phyloP scores from a whole-genome alignment of 2,329 filamentous ascomycete genomes.

The Fusarium sambucinum region DNA sequence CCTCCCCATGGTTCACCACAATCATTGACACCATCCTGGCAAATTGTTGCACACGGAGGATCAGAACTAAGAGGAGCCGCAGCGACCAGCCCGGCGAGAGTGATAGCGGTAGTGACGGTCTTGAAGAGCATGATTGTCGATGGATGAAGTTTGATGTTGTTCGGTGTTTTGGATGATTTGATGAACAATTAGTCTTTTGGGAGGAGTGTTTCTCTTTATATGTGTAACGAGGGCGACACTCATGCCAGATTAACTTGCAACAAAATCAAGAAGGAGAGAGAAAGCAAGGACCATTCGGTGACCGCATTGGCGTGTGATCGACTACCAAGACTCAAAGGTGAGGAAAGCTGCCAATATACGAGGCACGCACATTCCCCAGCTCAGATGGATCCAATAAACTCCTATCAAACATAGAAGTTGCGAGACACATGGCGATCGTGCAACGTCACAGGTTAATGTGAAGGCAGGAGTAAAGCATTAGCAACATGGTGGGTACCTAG shows the following conservation, averaged over 20 bases:
- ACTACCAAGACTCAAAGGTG: neutral
- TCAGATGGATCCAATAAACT: neutral
- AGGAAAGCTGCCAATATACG: conserved; percentile 3
- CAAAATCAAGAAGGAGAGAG: neutral
- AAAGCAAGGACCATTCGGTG: neutral
- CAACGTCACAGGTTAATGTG: neutral
- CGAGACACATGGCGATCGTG: conserved; percentile 1
- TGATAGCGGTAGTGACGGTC: conserved; percentile 9
- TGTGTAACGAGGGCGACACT: neutral
- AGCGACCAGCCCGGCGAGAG: conserved; percentile 22
- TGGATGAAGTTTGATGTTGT: neutral
- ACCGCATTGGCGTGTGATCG: neutral
- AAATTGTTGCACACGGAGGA: conserved; percentile 36
- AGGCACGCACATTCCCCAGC: conserved; percentile 17
- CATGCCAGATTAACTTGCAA: neutral
- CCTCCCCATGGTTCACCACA: conserved; percentile 48
- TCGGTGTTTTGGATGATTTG: neutral
- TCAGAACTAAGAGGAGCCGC: conserved; percentile 12
- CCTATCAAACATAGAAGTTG: neutral
- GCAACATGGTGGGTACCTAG: no score
- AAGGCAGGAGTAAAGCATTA: neutral
- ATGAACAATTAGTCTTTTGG: neutral
- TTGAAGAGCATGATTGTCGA: conserved; percentile 27
- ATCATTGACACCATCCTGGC: conserved; percentile 47
- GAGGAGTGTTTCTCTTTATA: conserved; percentile 16